Conservation (phyloP, 768 basidiomycete species). For the Coprinopsis cinerea region DNA sequence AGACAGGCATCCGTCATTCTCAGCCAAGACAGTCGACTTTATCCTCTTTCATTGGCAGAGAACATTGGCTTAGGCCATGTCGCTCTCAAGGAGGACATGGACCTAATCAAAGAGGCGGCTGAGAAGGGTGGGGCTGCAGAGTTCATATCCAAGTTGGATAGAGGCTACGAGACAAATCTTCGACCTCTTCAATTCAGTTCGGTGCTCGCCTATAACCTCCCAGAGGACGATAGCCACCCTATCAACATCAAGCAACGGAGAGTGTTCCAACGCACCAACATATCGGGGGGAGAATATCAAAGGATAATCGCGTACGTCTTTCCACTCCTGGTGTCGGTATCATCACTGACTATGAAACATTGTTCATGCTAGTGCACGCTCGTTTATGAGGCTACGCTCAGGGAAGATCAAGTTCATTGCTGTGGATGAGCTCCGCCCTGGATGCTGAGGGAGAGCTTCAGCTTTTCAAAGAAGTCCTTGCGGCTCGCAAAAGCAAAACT, state of each 20-base stretch:
- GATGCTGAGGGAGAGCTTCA: conserved; percentile 50
- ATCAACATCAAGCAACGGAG: conserved; percentile 19
- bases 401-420: conserved; percentile 41
- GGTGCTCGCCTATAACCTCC: conserved; percentile 22
- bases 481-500: conserved; percentile 39
- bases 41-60: conserved; percentile 29
- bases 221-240: conserved; percentile 18
- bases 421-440: conserved; percentile 51
- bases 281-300: conserved; percentile 44
- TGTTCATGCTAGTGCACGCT: conserved; percentile 29
- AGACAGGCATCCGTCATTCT: conserved; percentile 29
- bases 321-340: background rate
- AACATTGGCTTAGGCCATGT: conserved; percentile 29
- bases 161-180: conserved; percentile 34
- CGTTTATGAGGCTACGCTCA: conserved; percentile 37
- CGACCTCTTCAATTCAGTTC: conserved; percentile 28
- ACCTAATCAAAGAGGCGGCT: conserved; percentile 28
- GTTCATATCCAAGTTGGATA: conserved; percentile 31
- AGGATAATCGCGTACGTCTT: conserved; percentile 40
- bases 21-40: conserved; percentile 30
- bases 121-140: conserved; percentile 33
- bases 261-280: conserved; percentile 22
- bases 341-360: background rate
- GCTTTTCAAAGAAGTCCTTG: conserved; percentile 35
- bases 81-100: conserved; percentile 13